Evolutionary conservation across 108 stramenopile species (phyloP).

Genomic region (Cyclostephanos tholiformis): DNA sequence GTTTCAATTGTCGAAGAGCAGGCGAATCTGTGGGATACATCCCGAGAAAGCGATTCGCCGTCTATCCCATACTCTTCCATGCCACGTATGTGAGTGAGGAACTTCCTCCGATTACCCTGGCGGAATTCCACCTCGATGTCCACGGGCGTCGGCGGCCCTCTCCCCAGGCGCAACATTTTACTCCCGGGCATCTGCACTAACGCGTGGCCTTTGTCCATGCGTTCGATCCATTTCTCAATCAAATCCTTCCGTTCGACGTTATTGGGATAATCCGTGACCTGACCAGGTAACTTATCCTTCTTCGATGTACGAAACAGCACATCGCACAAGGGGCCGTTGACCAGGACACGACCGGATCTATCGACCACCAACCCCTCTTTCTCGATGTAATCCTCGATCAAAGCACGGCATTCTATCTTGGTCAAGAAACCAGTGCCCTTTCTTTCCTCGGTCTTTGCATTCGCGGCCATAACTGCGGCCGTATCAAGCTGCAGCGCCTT

Average conservation of each 20-base stretch:
- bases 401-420: slow-evolving; percentile 62
- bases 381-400: slow-evolving; percentile 68
- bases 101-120: slow-evolving; percentile 69
- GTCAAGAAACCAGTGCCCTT: slow-evolving; percentile 80
- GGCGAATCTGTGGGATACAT: slow-evolving; percentile 73
- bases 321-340: slow-evolving; percentile 85
- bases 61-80: slow-evolving; percentile 81
- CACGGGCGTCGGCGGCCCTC: slow-evolving; percentile 66
- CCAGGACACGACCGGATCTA: slow-evolving; percentile 26
- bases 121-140: slow-evolving; percentile 67
- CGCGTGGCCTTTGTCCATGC: slow-evolving; percentile 68
- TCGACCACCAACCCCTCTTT: slow-evolving; percentile 56
- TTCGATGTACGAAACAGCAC: slow-evolving; percentile 60
- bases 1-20: slow-evolving; percentile 62
- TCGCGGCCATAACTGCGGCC: slow-evolving; percentile 70
- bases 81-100: slow-evolving; percentile 70
- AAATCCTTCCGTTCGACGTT: slow-evolving; percentile 65
- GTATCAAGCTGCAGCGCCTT: slow-evolving; percentile 53
- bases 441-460: slow-evolving; percentile 78
- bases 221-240: slow-evolving; percentile 47
- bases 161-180: slow-evolving; percentile 52
- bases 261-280: slow-evolving; percentile 38
- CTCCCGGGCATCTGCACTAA: slow-evolving; percentile 83
- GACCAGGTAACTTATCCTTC: slow-evolving; percentile 32
- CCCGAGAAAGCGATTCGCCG: slow-evolving; percentile 51